Conservation (phyloP, 1,139 yeast species). For the Yamadazyma kanchanaburiensis region DNA sequence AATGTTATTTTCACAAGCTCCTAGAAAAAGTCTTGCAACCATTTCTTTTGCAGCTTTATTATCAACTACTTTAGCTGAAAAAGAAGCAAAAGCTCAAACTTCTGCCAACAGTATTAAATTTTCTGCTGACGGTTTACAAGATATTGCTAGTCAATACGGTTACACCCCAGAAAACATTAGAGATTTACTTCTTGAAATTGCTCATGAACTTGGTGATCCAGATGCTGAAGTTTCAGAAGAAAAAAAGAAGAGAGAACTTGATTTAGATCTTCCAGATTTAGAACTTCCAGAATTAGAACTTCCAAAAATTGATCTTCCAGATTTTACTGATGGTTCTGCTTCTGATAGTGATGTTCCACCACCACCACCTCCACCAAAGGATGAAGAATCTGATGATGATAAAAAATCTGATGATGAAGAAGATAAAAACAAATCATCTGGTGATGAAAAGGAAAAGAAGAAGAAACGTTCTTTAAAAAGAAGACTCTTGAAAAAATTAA, state of each 20-base stretch:
- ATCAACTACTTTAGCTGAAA: slow-evolving; percentile 2
- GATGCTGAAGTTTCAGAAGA: slow-evolving; percentile 5
- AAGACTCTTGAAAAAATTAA: no score
- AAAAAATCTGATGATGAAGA: slow-evolving; percentile 7
- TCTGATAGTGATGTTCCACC: slow-evolving; percentile 3
- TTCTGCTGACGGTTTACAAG: slow-evolving; percentile 2
- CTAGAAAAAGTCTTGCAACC: slow-evolving; percentile 4
- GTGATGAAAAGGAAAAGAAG: slow-evolving; percentile 1
- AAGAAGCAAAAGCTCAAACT: slow-evolving; percentile 7
- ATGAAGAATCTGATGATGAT: slow-evolving; percentile 5
- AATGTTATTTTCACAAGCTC: slow-evolving; percentile 2
- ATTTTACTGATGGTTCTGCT: no score
- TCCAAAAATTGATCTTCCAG: no score
- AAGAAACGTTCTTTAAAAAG: no score
- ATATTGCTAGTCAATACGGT: slow-evolving; percentile 7
- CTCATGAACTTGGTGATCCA: slow-evolving; percentile 6
- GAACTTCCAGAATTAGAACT: no score
- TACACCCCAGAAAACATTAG: no score
- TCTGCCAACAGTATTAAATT: slow-evolving; percentile 6
- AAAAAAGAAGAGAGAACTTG: slow-evolving; percentile 3
- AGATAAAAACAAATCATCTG: slow-evolving; percentile 3
- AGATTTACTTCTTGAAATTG: no score
- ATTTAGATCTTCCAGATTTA: no score
- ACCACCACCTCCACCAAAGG: no score
- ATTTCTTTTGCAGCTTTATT: slow-evolving; percentile 5